Percentiles rank a stretch among this genome's conserved stretches.
Evolutionary conservation across 345 rosid genomes (phyloP).

Genomic region (Draba incana): DNA sequence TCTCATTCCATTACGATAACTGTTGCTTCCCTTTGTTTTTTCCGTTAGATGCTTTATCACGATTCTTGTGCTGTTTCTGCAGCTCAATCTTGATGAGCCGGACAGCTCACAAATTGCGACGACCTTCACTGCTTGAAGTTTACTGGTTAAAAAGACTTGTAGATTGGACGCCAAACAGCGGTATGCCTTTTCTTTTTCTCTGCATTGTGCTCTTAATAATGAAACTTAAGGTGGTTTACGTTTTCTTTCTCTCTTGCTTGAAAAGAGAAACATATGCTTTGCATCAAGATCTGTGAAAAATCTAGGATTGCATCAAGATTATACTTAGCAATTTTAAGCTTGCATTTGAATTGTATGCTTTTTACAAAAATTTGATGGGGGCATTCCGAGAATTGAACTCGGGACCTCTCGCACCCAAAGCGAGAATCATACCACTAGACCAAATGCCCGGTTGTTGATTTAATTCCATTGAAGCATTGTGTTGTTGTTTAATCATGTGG

Average conservation of each 20-base stretch:
- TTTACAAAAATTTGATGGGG: constrained; percentile 30
- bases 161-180: background rate
- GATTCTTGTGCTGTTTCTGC: background rate
- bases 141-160: background rate
- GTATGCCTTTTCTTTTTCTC: constrained; percentile 1
- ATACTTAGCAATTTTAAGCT: background rate
- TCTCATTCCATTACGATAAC: too few species aligned
- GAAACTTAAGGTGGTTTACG: background rate
- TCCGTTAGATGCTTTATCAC: background rate
- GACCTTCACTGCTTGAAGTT: background rate
- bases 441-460: constrained; percentile 21
- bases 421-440: constrained; percentile 39
- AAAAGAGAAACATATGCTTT: background rate
- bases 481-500: background rate
- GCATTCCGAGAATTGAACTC: constrained; percentile 69
- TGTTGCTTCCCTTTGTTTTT: too few species aligned
- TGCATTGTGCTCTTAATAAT: background rate
- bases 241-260: background rate
- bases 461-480: too few species aligned
- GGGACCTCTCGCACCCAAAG: constrained; percentile 82
- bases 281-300: background rate
- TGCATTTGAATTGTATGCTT: too few species aligned
- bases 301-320: background rate
- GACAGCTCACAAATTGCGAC: background rate
- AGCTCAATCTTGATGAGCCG: background rate